Conservation (phyloP, 2,329 filamentous ascomycete species). For the Bipolaris bicolor region DNA sequence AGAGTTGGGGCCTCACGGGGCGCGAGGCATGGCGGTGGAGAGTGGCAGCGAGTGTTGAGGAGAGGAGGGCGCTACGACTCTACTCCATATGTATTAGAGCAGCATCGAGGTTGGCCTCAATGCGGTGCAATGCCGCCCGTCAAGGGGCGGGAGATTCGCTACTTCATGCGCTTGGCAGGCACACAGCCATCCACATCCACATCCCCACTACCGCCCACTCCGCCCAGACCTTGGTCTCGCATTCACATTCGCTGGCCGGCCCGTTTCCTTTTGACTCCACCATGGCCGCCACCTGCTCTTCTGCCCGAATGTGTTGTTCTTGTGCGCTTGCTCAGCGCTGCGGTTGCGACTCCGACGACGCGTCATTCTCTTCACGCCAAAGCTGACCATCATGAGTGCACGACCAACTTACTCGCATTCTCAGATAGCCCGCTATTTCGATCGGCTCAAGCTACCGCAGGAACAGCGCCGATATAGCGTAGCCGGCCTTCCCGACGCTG, state of each 20-base stretch:
- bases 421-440: conserved; percentile 45
- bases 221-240: not conserved
- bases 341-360: not conserved
- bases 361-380: conserved; percentile 1
- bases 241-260: conserved; percentile 3
- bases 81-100: conserved; percentile 1
- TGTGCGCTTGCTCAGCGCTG: not conserved
- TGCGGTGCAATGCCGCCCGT: conserved; percentile 5
- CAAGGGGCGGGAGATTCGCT: conserved; percentile 17
- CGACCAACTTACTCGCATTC: conserved; percentile 30
- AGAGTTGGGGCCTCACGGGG: conserved; percentile 34
- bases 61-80: conserved; percentile 18
- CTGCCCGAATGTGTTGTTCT: not conserved
- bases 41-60: not conserved
- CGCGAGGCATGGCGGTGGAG: conserved; percentile 15
- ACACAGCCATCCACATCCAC: not conserved
- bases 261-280: conserved; percentile 4
- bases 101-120: conserved; percentile 4
- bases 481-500: conserved; percentile 24
- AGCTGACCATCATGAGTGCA: conserved; percentile 13
- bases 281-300: not conserved
- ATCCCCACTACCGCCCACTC: conserved; percentile 10
- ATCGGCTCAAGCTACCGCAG: conserved; percentile 41
- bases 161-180: conserved; percentile 17
- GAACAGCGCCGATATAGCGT: conserved; percentile 35